Base-by-base conservation (phyloP, 805 yeast genomes). In the Sugiyamaella floridensis region DNA sequence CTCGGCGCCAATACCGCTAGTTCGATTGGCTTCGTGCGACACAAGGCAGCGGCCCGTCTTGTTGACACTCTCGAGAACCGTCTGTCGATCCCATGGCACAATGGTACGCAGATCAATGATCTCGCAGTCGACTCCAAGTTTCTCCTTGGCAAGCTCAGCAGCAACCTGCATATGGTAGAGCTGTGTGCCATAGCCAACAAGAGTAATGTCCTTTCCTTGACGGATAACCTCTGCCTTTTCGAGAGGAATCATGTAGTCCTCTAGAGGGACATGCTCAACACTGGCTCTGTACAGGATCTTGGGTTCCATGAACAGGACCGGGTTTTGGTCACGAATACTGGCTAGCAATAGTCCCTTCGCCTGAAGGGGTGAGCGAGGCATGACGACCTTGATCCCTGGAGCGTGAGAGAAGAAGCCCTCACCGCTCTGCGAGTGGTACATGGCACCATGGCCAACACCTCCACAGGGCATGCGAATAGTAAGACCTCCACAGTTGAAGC, bases 381-480 rank as follows among this genome's bases (percentile, higher is more conserved):
- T 85, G 49, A 89, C 75, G 43, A 89, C 96, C 74, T 88, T 88
- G 71, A 89, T 74, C 70, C 97, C 97, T 51, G 97, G 97, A 61
- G 87, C 86, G 46, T 95, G 81, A 60, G 95, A 92, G 70, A 89
- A 89, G 92, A 95, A 89, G 48, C 96, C 90, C 52, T 96, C 83
- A 67, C 82, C 89, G 74, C 86, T 88, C 73, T 89, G 97, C 20
- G 97, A 89, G 72, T 89, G 97, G 71, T 89, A 96, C 55, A 96
- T 95, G 58, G 83, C 97, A 63, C 92, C 97, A 79, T 96, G 97
- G 50, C 96, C 96, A 59, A 96, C 95, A 40, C 95, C 93, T 71
- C 97, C 97, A 69, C 89, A 88, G 55, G 97, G 97, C 74, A 96
- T 96, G 76, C 97, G 81, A 74, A 89, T 88, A 44, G 95, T 89